Conservation (phyloP, 139 green algal genomes). For the Gonium pectorale region DNA sequence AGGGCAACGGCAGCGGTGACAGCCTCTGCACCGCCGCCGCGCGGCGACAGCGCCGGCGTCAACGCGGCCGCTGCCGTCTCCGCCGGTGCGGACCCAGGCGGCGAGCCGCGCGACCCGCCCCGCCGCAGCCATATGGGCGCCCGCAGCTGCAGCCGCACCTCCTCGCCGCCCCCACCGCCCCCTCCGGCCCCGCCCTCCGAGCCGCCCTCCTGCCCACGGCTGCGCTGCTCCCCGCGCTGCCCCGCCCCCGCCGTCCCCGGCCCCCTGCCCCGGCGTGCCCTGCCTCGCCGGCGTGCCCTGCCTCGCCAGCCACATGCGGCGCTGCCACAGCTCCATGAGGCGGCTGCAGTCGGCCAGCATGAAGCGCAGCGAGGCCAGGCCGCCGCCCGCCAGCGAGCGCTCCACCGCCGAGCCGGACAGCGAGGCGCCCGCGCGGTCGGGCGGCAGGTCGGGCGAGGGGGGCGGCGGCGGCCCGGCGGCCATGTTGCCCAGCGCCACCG, state of each 20-base stretch:
- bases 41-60: no score
- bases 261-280: no score
- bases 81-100: no score
- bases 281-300: not conserved
- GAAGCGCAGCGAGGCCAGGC: not conserved
- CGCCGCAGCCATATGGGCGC: no score
- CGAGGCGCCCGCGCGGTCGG: not conserved
- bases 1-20: no score
- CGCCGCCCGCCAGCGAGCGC: not conserved
- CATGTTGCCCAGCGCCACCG: conserved; percentile 32
- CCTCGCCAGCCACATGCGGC: not conserved
- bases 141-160: not conserved
- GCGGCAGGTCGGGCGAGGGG: not conserved
- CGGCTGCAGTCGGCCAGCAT: conserved; percentile 28
- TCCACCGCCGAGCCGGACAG: conserved; percentile 1
- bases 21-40: no score
- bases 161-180: not conserved
- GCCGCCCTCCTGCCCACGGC: not conserved
- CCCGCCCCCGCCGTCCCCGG: no score
- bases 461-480: conserved; percentile 13
- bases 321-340: conserved; percentile 8
- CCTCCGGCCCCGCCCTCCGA: not conserved
- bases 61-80: no score
- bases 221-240: no score
- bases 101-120: no score